Evolutionary conservation across 257 asterid species (phyloP), one percentile per base, ranked within the genome.

Genomic region (Haberlea rhodopensis): DNA sequence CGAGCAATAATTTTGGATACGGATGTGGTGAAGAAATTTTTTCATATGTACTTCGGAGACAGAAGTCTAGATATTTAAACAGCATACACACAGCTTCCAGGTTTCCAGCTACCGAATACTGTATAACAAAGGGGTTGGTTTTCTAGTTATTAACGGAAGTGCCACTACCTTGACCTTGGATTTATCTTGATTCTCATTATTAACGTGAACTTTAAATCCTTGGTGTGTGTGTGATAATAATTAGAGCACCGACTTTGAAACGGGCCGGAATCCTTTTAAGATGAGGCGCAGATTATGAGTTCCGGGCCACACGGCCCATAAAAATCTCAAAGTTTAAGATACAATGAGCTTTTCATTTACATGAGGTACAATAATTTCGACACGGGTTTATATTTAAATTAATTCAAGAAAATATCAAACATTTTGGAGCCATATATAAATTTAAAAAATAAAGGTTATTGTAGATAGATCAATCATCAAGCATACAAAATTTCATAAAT

Each of bases 161-260:
- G 77, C 83, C 85, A 76, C 76, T 61, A n/a, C n/a, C n/a, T n/a
- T n/a, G n/a, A 11, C 18, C 55, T 78, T 76, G 66, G 60, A 69
- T 58, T 75, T n/a, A n/a, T 29, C 19, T 60, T 69, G 64, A 55
- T 52, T 52, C 75, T 64, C 68, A 53, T 4, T 65, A 53, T 58
- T 28, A 52, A 71, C 58, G 37, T 18, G 28, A n/a, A 22, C 16
- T n/a, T 43, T 22, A 3, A 54, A 67, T 67, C 8, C 21, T 73
- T 53, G 59, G 70, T 69, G 73, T 73, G 45, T 21, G 1, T 5
- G 13, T 5, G 18, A 57, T 37, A 6, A 65, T 32, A 26, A 34
- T 48, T 26, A 29, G 26, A 34, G 22, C 66, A 34, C 27, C 22
- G 45, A 49, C 16, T 34, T 25, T 5, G 22, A 18, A 51, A 7